Base-by-base conservation (phyloP, 2,329 filamentous ascomycete genomes). In the Epicoccum nigrum region DNA sequence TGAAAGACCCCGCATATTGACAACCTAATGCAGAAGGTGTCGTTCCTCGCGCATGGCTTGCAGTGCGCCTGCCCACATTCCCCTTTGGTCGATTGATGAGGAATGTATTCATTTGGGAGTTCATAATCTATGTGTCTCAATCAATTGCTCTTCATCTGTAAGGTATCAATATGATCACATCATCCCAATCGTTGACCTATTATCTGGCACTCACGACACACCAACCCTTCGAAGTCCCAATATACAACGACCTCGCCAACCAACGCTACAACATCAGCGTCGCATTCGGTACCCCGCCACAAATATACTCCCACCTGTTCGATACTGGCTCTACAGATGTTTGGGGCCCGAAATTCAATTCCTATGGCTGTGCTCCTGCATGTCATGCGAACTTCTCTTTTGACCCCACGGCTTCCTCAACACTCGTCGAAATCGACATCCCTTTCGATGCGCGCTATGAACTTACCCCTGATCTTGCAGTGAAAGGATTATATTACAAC, bases 401-500 rank as follows among this genome's bases (percentile, higher is more conserved):
- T 11, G 9, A 48, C 11, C n/a, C 17, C 17, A 15, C 38, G 13
- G 25, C 31, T 4, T 48, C 45, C 13, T 37, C 31, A 15, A 27
- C 23, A 11, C 23, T 27, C 23, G 23, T 27, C 23, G 23, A 27
- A 28, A 40, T 28, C 11, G 13, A 15, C 33, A 44, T 41, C 31
- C 49, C 54, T 2, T 58, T 53, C 25, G 54, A 57, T 23, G 58
- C 41, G 0, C 46, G 53, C 28, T 61, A 55, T 19, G 56, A 54
- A 4, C 44, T 59, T 12, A 58, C 58, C 2, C 56, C 51, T 11
- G 54, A 55, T 21, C 49, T 52, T 4, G 45, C 48, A 15, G 48
- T 59, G 35, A 11, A 55, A 4, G 58, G 56, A 9, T 33, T 41
- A 9, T 59, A 55, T 38, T 59, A 55, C 49, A 56, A 56, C 16